Conservation (phyloP, 192 early-diverging fungal species). For the Backusella macrospora region DNA sequence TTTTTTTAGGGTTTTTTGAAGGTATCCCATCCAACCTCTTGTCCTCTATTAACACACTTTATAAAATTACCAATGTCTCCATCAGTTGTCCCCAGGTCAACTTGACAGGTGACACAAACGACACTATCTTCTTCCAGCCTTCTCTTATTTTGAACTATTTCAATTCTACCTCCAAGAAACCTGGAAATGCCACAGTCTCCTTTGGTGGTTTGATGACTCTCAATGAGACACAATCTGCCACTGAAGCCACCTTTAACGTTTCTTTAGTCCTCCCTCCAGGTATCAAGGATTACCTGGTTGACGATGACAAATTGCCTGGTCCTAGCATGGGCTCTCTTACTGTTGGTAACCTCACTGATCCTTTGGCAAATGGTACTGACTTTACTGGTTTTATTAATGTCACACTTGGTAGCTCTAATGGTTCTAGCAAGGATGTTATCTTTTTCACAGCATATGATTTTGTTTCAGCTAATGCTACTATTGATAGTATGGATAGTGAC, state of each 20-base stretch:
- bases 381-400: slow-evolving; percentile 5
- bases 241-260: background rate
- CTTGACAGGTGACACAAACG: background rate
- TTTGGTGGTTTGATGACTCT: slow-evolving; percentile 8
- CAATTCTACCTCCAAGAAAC: background rate
- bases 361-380: background rate
- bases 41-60: background rate
- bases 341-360: background rate
- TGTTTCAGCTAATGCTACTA: background rate
- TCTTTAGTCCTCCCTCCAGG: background rate
- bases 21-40: background rate
- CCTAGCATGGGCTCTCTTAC: background rate
- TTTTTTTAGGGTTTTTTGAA: background rate
- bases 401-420: background rate
- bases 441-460: background rate
- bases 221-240: background rate
- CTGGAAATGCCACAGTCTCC: background rate
- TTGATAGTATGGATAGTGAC: too few species aligned
- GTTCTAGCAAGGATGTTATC: background rate
- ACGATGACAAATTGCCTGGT: background rate
- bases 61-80: background rate
- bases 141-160: background rate
- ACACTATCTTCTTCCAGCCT: background rate
- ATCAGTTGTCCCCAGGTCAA: background rate
- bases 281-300: background rate